These are phyloP conservation scores for Vicia villosa DNA, from an alignment of 306 rosid species.

Conservation along the genomic window DNA sequence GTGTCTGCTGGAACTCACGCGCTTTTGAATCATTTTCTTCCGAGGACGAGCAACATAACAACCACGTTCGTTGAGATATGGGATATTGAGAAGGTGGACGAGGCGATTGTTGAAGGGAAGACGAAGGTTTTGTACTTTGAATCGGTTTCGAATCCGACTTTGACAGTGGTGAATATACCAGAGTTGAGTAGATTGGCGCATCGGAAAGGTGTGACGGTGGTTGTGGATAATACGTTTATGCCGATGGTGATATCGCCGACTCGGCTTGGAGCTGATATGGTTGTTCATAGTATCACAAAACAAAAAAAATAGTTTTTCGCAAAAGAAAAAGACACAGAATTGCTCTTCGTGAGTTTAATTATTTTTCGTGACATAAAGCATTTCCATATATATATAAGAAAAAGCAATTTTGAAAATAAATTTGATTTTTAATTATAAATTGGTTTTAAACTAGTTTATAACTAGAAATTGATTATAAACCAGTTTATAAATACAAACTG, in stretches of 20 bases:
- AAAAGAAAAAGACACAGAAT: no score
- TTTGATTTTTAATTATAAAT: no score
- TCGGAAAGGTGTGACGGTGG: constrained; percentile 71
- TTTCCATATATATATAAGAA: no score
- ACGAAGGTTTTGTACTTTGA: constrained; percentile 79
- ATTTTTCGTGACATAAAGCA: no score
- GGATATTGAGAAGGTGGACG: constrained; percentile 54
- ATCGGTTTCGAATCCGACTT: constrained; percentile 72
- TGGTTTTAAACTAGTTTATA: no score
- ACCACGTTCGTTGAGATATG: constrained; percentile 68
- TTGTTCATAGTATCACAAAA: constrained; percentile 87
- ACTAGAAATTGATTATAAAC: no score
- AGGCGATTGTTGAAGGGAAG: constrained; percentile 63
- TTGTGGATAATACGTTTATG: constrained; percentile 88
- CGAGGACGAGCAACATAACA: constrained; percentile 56
- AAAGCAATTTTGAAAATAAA: no score
- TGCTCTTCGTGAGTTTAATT: no score
- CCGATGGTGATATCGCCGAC: constrained; percentile 90
- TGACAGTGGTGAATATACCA: constrained; percentile 71
- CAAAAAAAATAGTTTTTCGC: no score
- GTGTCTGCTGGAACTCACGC: constrained; percentile 95
- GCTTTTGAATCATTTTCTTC: constrained; percentile 70
- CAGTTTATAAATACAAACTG: no score
- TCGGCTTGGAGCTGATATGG: constrained; percentile 87
- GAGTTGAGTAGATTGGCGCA: constrained; percentile 67